Evolutionary conservation across 2,329 filamentous ascomycete species (phyloP).

Genomic region (Penicillium sp.): DNA sequence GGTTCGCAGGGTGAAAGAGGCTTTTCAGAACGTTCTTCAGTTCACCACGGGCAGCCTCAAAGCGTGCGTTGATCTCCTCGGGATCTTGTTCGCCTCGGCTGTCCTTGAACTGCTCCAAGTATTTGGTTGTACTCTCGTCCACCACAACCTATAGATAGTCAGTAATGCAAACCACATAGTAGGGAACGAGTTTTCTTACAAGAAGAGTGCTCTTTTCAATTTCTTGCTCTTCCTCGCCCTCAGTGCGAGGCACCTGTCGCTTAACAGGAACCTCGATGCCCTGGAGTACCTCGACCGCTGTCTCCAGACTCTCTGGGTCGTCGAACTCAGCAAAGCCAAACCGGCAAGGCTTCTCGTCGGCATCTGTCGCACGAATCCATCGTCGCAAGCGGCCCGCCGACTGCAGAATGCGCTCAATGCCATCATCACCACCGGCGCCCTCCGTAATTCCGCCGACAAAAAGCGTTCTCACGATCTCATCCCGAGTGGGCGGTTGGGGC

Average conservation of each 20-base stretch:
- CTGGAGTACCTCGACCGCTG: slow-evolving; percentile 79
- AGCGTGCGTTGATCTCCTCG: slow-evolving; percentile 62
- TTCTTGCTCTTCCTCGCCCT: slow-evolving; percentile 46
- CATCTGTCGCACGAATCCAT: slow-evolving; percentile 78
- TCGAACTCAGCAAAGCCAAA: slow-evolving; percentile 98
- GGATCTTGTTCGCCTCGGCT: slow-evolving; percentile 63
- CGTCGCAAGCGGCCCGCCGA: slow-evolving; percentile 77
- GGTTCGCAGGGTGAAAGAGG: slow-evolving; percentile 66
- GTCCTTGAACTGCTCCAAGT: slow-evolving; percentile 78
- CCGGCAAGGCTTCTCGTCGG: slow-evolving; percentile 76
- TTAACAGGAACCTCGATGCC: slow-evolving; percentile 80
- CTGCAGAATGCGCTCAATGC: slow-evolving; percentile 73
- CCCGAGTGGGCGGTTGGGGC: slow-evolving; percentile 77
- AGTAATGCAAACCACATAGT: slow-evolving; percentile 6
- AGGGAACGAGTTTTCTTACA: slow-evolving; percentile 43
- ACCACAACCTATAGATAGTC: slow-evolving; percentile 58
- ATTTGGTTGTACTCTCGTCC: slow-evolving; percentile 79
- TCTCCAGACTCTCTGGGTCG: slow-evolving; percentile 81
- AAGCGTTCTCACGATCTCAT: slow-evolving; percentile 88
- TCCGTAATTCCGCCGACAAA: slow-evolving; percentile 86
- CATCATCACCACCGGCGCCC: slow-evolving; percentile 72
- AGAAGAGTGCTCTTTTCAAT: slow-evolving; percentile 70
- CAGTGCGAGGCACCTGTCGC: slow-evolving; percentile 58
- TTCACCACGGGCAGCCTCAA: slow-evolving; percentile 68
- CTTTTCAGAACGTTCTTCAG: slow-evolving; percentile 69